Conservation (phyloP, 768 basidiomycete species). For the Pisolithus orientalis region DNA sequence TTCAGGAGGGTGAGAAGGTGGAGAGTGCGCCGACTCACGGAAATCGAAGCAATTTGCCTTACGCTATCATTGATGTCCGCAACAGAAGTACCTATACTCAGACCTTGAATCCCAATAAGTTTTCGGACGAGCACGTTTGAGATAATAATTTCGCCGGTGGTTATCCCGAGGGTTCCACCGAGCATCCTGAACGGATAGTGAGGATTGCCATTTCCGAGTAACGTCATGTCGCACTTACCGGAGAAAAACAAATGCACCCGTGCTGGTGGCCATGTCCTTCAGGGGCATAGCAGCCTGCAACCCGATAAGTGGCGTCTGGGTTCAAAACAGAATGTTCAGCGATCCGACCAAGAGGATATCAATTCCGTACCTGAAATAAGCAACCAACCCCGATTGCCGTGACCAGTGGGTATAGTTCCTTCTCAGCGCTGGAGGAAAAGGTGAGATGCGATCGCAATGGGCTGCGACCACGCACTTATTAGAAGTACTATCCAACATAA, state of each 20-base stretch:
- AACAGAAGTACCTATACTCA: slow-evolving; percentile 35
- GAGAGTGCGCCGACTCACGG: slow-evolving; percentile 13
- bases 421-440: slow-evolving; percentile 15
- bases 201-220: neutral
- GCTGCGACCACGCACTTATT: slow-evolving; percentile 15
- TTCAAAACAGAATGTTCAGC: neutral
- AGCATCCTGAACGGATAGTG: slow-evolving; percentile 40
- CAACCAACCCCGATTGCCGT: slow-evolving; percentile 30
- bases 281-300: slow-evolving; percentile 43
- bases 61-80: slow-evolving; percentile 43
- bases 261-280: slow-evolving; percentile 37
- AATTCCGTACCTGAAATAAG: slow-evolving; percentile 25
- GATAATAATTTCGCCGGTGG: slow-evolving; percentile 67
- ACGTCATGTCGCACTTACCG: slow-evolving; percentile 14
- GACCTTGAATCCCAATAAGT: slow-evolving; percentile 11
- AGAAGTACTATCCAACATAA: slow-evolving; percentile 28
- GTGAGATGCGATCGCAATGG: neutral
- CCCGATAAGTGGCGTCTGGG: slow-evolving; percentile 27
- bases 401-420: slow-evolving; percentile 29
- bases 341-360: neutral
- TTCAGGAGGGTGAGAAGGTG: slow-evolving; percentile 6
- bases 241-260: slow-evolving; percentile 31
- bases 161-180: slow-evolving; percentile 71
- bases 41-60: slow-evolving; percentile 31
- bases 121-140: slow-evolving; percentile 38